Evolutionary conservation across 1,284 basidiomycete genomes (phyloP), one percentile per base, ranked within the genome.

Genomic region (Microbotryum scabiosae): DNA sequence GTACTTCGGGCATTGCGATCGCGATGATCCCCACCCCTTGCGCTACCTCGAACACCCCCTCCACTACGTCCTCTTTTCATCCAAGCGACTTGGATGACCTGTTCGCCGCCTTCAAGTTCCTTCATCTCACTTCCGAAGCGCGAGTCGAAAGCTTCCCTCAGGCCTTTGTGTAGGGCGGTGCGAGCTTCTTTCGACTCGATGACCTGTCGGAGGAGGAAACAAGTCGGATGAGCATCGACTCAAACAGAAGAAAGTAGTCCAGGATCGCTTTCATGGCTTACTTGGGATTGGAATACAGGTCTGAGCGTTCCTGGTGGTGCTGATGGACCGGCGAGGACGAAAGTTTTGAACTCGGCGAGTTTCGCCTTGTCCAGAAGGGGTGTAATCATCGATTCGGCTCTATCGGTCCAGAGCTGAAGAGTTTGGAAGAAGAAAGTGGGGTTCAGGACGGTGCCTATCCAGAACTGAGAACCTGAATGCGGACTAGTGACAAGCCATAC

Each of bases 61-160:
- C 54, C 57, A 26, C 48, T 36, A 18, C 51, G 47, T 5, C 58
- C 55, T 2, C 50, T 54, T 7, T 52, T 57, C 18, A 50, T 63
- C 69, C 69, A 70, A 0, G 46, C 28, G 6, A 70, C 62, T 21
- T 62, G 60, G 50, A 70, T 66, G 23, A 58, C 57, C 21, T 61
- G 62, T 4, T 53, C 63, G 1, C 55, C 59, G 10, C 49, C 57
- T 48, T 53, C 54, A 21, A 59, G 46, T 77, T 79, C 61, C 76
- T 78, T 84, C 2, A 86, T 86, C 73, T 90, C 87, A 23, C 85
- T 90, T 51, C 92, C 86, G 47, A 97, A 81, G 66, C 86, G 86
- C 23, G 90, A 89, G 1, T 76, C 78, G 72, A 97, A 96, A 5
- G 90, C 75, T 62, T 86, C 84, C 52, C 96, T 84, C 46, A 98